Evolutionary conservation across 2,329 filamentous ascomycete species (phyloP), one percentile per base, ranked within the genome.

Genomic region (Neurospora crassa): DNA sequence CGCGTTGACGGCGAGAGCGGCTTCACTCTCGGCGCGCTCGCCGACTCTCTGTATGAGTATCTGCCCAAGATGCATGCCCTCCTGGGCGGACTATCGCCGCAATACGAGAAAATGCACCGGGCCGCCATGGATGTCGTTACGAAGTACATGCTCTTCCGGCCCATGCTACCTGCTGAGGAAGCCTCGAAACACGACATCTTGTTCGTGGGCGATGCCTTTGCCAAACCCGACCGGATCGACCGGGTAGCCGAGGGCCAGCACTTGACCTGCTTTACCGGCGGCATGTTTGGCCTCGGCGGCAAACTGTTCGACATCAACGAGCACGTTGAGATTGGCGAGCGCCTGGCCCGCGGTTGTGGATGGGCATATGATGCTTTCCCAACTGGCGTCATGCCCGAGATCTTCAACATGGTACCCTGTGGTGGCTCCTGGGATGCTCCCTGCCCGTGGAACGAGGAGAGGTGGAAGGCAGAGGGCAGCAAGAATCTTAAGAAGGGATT

Each of bases 121-220:
- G 81, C 78, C 14, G 86, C 87, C 29, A 88, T 91, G 75, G 84
- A 88, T 11, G 84, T 87, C 0, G 87, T 87, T 0, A 86, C 87
- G 63, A 80, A 89, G 69, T 81, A 92, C 74, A 81, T 93, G 3
- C 84, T 94, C 70, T 94, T 90, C 80, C 87, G 89, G 1, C 92
- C 91, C 0, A 89, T 92, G 84, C 85, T 88, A 0, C 87, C 88
- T 0, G 81, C 84, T 4, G 83, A 86, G 67, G 83, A 84, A 5
- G 87, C 93, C 72, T 87, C 84, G 3, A 83, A 86, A 67, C 82
- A 84, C 2, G 87, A 93, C 72, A 88, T 94, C 2, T 84, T 93
- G 1, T 84, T 93, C 18, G 83, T 87, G 0, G 90, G 85, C 40
- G 73, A 76, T 42, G 74, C 69, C 0, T 67, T 42, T 29, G 75